Conservation (phyloP, 2,329 filamentous ascomycete species). For the Pseudogymnoascus sp. region DNA sequence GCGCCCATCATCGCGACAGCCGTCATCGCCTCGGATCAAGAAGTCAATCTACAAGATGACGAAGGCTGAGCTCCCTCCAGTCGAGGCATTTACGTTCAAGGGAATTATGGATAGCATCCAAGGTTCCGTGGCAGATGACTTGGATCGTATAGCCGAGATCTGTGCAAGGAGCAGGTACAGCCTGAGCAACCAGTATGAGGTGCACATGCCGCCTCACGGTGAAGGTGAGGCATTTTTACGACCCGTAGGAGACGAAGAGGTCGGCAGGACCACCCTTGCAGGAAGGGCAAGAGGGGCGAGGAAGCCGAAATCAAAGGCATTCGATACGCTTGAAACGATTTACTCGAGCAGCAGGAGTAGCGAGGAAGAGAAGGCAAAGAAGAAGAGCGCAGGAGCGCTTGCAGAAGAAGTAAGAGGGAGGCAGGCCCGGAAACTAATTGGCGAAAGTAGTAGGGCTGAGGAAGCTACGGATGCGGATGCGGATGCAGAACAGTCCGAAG, state of each 20-base stretch:
- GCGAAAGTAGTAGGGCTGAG: constrained; percentile 10
- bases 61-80: constrained; percentile 45
- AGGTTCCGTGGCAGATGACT: constrained; percentile 42
- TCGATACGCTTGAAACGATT: constrained; percentile 58
- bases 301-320: constrained; percentile 34
- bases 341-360: constrained; percentile 59
- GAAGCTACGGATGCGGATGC: constrained; percentile 12
- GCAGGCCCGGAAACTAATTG: constrained; percentile 32
- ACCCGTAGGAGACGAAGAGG: constrained; percentile 21
- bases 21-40: constrained; percentile 13
- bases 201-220: constrained; percentile 55
- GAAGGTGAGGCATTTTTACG: constrained; percentile 43
- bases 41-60: constrained; percentile 20
- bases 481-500: constrained; percentile 6
- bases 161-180: constrained; percentile 58
- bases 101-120: constrained; percentile 52
- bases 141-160: constrained; percentile 60
- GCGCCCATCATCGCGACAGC: constrained; percentile 24
- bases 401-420: constrained; percentile 47
- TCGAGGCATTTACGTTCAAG: constrained; percentile 58
- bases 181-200: constrained; percentile 58
- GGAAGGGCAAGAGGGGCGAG: constrained; percentile 21
- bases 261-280: constrained; percentile 13
- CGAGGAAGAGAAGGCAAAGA: constrained; percentile 53
- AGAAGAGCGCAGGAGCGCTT: constrained; percentile 46